phyloP scores from a whole-genome alignment of 2,329 filamentous ascomycete species.

The Lachnellula subtilissima region DNA sequence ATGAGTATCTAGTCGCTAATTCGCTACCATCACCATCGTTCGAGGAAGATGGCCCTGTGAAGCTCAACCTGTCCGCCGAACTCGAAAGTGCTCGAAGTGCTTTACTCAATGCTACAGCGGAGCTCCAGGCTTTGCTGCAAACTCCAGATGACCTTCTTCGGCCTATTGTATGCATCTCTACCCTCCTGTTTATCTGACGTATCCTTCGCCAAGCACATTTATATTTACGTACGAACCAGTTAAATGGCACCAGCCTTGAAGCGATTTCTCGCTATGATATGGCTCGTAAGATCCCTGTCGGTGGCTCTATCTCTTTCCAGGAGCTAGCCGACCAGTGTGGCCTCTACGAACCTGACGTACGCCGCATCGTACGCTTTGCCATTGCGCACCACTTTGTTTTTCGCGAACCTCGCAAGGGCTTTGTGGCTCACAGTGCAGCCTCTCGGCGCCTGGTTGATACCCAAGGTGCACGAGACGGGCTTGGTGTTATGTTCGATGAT shows the following conservation, averaged over 20 bases:
- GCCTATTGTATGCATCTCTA: not conserved
- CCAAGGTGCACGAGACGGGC: constrained; percentile 27
- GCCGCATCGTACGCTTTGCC: constrained; percentile 14
- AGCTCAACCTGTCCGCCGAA: not conserved
- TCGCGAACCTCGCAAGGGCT: constrained; percentile 12
- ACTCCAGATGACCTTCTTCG: constrained; percentile 1
- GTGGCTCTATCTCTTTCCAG: constrained; percentile 17
- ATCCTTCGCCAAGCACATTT: constrained; percentile 2
- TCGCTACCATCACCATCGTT: constrained; percentile 11
- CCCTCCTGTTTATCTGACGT: not conserved
- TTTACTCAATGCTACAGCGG: constrained; percentile 13
- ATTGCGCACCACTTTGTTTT: constrained; percentile 20
- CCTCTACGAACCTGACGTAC: constrained; percentile 10
- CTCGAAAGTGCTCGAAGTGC: constrained; percentile 7
- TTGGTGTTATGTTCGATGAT: constrained; percentile 51
- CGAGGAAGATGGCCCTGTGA: constrained; percentile 5
- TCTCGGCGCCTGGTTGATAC: constrained; percentile 15
- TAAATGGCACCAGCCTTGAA: constrained; percentile 16
- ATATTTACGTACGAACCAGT: not conserved
- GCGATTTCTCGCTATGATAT: constrained; percentile 21
- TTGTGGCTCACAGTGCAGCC: constrained; percentile 18
- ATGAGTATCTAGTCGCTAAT: constrained; percentile 2
- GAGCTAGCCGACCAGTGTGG: constrained; percentile 14
- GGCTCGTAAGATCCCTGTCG: constrained; percentile 12
- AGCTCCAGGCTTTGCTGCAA: constrained; percentile 18